These are phyloP conservation scores for Metahyphopichia silvanorum DNA, from an alignment of 805 yeast species.

Conservation along the genomic window DNA sequence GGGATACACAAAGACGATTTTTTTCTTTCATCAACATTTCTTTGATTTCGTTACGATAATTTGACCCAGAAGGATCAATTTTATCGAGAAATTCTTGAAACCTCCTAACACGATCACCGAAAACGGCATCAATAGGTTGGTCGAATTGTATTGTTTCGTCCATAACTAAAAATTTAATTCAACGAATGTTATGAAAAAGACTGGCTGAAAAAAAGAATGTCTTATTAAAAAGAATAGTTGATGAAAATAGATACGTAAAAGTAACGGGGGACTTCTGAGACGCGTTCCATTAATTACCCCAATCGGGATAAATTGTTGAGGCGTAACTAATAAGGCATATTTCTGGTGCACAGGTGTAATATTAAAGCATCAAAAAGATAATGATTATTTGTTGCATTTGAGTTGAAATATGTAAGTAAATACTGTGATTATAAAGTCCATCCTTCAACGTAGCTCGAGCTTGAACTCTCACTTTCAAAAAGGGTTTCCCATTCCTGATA, in stretches of 20 bases:
- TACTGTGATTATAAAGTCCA: slow-evolving; percentile 19
- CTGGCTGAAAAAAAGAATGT: slow-evolving; percentile 2
- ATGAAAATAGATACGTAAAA: slow-evolving; percentile 2
- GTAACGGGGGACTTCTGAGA: slow-evolving; percentile 4
- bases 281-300: slow-evolving; percentile 27
- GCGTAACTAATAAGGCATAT: no score
- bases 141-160: slow-evolving; percentile 17
- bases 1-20: slow-evolving; percentile 65
- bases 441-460: slow-evolving; percentile 18
- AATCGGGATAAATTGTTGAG: slow-evolving; percentile 18
- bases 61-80: slow-evolving; percentile 46
- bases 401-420: neutral
- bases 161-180: slow-evolving; percentile 3
- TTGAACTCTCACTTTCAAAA: slow-evolving; percentile 19
- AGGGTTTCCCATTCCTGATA: slow-evolving; percentile 51
- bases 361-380: no score
- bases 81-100: slow-evolving; percentile 84
- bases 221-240: slow-evolving; percentile 3
- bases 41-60: slow-evolving; percentile 68
- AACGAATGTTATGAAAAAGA: neutral
- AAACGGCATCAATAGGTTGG: slow-evolving; percentile 46
- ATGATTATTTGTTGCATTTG: neutral
- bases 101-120: slow-evolving; percentile 80
- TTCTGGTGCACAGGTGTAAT: no score
- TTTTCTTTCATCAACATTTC: slow-evolving; percentile 67